phyloP scores from a whole-genome alignment of 768 basidiomycete species.

The Suillus clintonianus region DNA sequence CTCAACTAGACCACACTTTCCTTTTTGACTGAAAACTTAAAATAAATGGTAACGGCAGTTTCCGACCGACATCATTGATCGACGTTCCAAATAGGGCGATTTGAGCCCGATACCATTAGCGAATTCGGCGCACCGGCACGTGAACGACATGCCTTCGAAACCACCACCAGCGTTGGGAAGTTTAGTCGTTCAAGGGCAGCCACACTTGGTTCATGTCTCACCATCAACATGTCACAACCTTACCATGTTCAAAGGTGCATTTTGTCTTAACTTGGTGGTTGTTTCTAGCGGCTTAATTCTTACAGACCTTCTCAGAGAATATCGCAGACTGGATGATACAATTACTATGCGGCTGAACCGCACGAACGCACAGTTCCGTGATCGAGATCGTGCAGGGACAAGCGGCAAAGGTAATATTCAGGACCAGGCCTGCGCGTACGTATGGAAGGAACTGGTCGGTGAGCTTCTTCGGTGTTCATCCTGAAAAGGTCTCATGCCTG shows the following conservation, averaged over 20 bases:
- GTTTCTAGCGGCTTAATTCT: constrained; percentile 16
- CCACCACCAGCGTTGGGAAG: constrained; percentile 60
- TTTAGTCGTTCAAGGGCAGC: constrained; percentile 67
- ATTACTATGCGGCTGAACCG: constrained; percentile 83
- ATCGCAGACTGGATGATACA: constrained; percentile 76
- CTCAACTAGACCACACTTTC: constrained; percentile 29
- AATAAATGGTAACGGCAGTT: not conserved
- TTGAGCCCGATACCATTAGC: constrained; percentile 19
- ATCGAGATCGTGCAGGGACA: constrained; percentile 58
- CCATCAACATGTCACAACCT: constrained; percentile 73
- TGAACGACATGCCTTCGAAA: constrained; percentile 39
- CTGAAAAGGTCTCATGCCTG: constrained; percentile 15
- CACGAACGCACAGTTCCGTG: constrained; percentile 73
- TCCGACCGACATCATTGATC: constrained; percentile 3
- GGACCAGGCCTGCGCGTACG: constrained; percentile 71
- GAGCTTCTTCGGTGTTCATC: constrained; percentile 30
- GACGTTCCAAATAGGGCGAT: constrained; percentile 15
- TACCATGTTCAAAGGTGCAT: constrained; percentile 69
- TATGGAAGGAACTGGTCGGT: constrained; percentile 84
- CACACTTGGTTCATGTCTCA: constrained; percentile 73
- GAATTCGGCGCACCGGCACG: constrained; percentile 30
- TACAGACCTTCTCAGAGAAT: constrained; percentile 79
- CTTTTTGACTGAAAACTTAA: constrained; percentile 19
- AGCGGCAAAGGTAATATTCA: constrained; percentile 55
- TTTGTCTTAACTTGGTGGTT: constrained; percentile 1